Evolutionary conservation across 139 green algal genomes (phyloP).

Genomic region (Tetradesmus lagerheimii): DNA sequence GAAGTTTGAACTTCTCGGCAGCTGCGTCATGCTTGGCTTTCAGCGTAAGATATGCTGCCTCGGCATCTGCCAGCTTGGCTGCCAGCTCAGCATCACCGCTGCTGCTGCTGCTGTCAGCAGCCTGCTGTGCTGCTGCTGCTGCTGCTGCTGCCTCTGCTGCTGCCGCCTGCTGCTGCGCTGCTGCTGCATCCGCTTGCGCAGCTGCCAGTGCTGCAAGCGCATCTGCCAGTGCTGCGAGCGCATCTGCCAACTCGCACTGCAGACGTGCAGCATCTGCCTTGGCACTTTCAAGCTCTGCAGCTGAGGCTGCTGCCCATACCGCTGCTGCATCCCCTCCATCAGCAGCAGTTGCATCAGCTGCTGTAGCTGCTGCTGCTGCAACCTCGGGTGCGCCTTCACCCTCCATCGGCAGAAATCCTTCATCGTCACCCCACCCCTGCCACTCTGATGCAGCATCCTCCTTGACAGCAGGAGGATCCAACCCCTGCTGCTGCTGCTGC

Average conservation of each 20-base stretch:
- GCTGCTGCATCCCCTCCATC: neutral
- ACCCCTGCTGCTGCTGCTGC: conserved; percentile 10
- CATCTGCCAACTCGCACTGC: conserved; percentile 1
- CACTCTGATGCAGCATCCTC: neutral
- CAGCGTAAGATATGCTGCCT: neutral
- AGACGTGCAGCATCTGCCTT: neutral
- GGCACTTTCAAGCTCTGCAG: neutral
- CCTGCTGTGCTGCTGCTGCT: neutral
- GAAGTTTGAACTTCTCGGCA: neutral
- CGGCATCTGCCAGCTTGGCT: neutral
- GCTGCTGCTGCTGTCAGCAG: neutral
- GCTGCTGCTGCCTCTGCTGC: neutral
- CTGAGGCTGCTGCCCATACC: neutral
- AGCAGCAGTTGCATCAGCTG: neutral
- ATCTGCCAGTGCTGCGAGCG: neutral
- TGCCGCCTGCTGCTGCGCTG: conserved; percentile 1
- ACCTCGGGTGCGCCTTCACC: neutral
- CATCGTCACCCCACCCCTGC: conserved; percentile 14
- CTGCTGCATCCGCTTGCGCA: conserved; percentile 16
- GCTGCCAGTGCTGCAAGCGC: neutral
- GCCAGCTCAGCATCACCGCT: neutral
- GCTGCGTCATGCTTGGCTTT: neutral
- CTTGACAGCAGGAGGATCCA: neutral
- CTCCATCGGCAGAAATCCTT: neutral
- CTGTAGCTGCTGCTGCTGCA: neutral